Percentiles rank a stretch among this genome's conserved stretches.
phyloP scores from a whole-genome alignment of 352 stramenopile genomes.

The Phytophthora litchii region DNA sequence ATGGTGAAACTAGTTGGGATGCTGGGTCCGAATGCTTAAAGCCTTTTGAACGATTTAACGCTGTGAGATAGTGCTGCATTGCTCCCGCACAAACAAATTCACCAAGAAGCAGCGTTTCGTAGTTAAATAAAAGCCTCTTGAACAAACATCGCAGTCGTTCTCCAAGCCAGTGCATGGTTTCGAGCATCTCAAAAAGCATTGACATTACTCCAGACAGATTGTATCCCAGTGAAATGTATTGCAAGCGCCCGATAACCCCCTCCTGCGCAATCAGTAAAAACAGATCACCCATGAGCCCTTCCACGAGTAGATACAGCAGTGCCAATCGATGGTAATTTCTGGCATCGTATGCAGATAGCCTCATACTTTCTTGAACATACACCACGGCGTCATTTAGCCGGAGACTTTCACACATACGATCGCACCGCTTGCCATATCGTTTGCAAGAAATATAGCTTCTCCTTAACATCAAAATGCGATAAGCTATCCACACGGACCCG shows the following conservation, averaged over 20 bases:
- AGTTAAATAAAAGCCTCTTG: constrained; percentile 40
- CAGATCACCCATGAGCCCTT: constrained; percentile 42
- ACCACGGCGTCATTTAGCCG: constrained; percentile 35
- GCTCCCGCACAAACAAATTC: constrained; percentile 31
- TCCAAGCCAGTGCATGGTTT: constrained; percentile 32
- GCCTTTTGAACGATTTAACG: constrained; percentile 29
- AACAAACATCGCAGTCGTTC: constrained; percentile 21
- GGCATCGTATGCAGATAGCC: constrained; percentile 31
- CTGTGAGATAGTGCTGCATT: constrained; percentile 37
- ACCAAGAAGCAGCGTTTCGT: constrained; percentile 39
- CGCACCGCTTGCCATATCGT: constrained; percentile 31
- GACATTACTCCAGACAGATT: constrained; percentile 43
- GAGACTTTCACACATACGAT: constrained; percentile 24
- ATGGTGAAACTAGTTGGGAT: constrained; percentile 20
- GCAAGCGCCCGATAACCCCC: constrained; percentile 23
- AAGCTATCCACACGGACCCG: constrained; percentile 29
- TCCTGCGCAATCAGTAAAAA: constrained; percentile 43
- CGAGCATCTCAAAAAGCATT: constrained; percentile 43
- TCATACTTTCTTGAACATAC: constrained; percentile 40
- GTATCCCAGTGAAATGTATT: constrained; percentile 48
- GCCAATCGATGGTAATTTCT: constrained; percentile 33
- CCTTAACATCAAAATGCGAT: constrained; percentile 29
- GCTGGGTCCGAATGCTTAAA: constrained; percentile 17
- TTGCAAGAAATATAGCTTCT: constrained; percentile 39
- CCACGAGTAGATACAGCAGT: constrained; percentile 37